Percentiles rank a stretch among this genome's conserved stretches.
phyloP scores from a whole-genome alignment of 257 asterid genomes.

The Solanum dulcamara region DNA sequence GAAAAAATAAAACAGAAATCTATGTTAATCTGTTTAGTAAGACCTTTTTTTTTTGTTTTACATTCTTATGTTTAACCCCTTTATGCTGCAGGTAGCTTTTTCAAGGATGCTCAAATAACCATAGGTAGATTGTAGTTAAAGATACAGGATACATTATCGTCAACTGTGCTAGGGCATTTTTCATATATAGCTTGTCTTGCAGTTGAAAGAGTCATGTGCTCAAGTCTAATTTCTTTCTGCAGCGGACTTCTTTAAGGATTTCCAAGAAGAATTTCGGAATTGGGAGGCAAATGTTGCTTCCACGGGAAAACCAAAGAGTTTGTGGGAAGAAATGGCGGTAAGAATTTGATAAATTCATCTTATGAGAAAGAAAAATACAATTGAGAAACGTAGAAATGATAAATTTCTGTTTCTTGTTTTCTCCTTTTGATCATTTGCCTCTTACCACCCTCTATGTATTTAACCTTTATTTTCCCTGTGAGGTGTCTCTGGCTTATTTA shows the following conservation, averaged over 20 bases:
- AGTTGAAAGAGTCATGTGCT: slow-evolving; percentile 4
- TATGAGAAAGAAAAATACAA: background rate
- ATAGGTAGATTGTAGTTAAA: slow-evolving; percentile 56
- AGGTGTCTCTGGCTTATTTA: background rate
- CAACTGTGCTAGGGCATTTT: background rate
- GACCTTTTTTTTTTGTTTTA: background rate
- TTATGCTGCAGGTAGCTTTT: slow-evolving; percentile 80
- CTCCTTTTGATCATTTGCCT: background rate
- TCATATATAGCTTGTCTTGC: background rate
- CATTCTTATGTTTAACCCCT: slow-evolving; percentile 47
- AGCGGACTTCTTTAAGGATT: slow-evolving; percentile 90
- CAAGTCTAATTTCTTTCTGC: slow-evolving; percentile 15
- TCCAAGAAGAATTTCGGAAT: slow-evolving; percentile 80
- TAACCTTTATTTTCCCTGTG: background rate
- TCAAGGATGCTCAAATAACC: slow-evolving; percentile 83
- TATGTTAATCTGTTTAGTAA: background rate
- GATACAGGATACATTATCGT: slow-evolving; percentile 3
- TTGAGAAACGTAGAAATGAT: background rate
- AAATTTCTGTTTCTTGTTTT: background rate
- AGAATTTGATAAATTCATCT: slow-evolving; percentile 10
- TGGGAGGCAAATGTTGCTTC: slow-evolving; percentile 70
- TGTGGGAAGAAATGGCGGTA: slow-evolving; percentile 92
- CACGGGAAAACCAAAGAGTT: slow-evolving; percentile 77
- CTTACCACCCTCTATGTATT: background rate
- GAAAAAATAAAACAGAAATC: background rate